Percentiles rank a stretch among this genome's conserved stretches.
phyloP scores from a whole-genome alignment of 768 basidiomycete species.

The Cantharellus anzutake region DNA sequence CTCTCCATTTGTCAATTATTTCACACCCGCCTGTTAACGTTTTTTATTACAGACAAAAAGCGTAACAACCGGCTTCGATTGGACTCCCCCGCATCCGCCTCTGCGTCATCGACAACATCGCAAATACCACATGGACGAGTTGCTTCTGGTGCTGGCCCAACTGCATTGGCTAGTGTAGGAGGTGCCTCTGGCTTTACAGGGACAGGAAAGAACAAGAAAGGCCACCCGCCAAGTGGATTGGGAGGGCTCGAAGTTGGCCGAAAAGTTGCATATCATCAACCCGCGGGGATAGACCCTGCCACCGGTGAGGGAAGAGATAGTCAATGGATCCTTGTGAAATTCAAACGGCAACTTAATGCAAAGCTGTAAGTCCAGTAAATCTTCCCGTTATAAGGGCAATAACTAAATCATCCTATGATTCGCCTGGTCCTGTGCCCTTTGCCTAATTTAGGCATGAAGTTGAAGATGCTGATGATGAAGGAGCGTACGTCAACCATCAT shows the following conservation, averaged over 20 bases:
- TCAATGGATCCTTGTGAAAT: conserved; percentile 63
- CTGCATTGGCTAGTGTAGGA: background rate
- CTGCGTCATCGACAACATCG: conserved; percentile 20
- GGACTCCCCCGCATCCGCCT: conserved; percentile 45
- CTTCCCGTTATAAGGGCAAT: conserved; percentile 19
- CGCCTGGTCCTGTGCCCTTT: background rate
- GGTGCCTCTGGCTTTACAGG: background rate
- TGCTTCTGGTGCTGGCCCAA: conserved; percentile 1
- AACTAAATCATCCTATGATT: background rate
- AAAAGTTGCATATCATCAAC: conserved; percentile 67
- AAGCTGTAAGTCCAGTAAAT: conserved; percentile 33
- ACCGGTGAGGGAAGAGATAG: conserved; percentile 26
- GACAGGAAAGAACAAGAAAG: background rate
- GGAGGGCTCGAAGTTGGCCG: conserved; percentile 33
- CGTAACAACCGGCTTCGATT: conserved; percentile 57
- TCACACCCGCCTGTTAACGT: background rate
- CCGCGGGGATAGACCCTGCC: conserved; percentile 14
- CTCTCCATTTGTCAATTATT: conserved; percentile 34
- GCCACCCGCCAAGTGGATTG: background rate
- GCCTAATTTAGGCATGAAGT: conserved; percentile 51
- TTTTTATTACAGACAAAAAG: conserved; percentile 32
- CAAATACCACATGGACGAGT: conserved; percentile 15
- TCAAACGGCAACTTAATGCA: conserved; percentile 46
- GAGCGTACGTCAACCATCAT: conserved; percentile 20
- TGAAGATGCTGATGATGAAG: conserved; percentile 66